Percentiles rank a stretch among this genome's conserved stretches.
These are phyloP conservation scores for Huntiella bhutanensis DNA, from an alignment of 2,329 filamentous ascomycete species.

Conservation along the genomic window DNA sequence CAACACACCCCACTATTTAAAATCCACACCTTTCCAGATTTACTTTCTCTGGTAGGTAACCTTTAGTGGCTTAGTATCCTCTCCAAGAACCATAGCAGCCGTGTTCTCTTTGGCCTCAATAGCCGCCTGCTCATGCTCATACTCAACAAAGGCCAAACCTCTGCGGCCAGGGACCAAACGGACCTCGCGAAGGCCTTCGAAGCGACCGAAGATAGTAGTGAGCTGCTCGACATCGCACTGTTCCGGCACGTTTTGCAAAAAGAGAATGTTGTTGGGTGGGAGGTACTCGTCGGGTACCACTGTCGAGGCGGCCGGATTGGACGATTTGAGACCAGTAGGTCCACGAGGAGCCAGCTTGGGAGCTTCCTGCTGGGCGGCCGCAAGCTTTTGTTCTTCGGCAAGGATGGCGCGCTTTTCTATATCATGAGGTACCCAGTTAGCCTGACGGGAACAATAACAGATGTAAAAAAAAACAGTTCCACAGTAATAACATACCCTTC, in stretches of 20 bases:
- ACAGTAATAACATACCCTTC: slow-evolving; percentile 45
- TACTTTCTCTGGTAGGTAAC: slow-evolving; percentile 92
- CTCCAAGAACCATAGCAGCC: slow-evolving; percentile 59
- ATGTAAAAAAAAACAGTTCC: too few relatives aligned
- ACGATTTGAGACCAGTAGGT: slow-evolving; percentile 53
- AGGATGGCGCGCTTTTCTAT: slow-evolving; percentile 61
- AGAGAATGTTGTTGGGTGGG: slow-evolving; percentile 90
- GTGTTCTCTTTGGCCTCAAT: slow-evolving; percentile 90
- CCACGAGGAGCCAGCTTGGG: slow-evolving; percentile 30
- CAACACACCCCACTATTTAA: too few relatives aligned
- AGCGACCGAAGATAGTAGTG: slow-evolving; percentile 64
- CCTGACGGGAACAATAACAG: background rate
- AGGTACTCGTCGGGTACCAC: slow-evolving; percentile 95
- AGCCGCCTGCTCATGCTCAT: slow-evolving; percentile 73
- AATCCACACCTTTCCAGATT: background rate
- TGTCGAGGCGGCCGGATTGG: slow-evolving; percentile 43
- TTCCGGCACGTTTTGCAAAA: slow-evolving; percentile 80
- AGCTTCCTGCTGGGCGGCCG: slow-evolving; percentile 32
- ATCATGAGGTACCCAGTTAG: slow-evolving; percentile 21
- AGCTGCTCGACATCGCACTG: slow-evolving; percentile 68
- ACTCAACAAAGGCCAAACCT: slow-evolving; percentile 92
- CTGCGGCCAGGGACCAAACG: slow-evolving; percentile 69
- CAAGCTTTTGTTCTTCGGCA: slow-evolving; percentile 55
- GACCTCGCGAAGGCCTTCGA: slow-evolving; percentile 88
- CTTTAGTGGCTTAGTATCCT: slow-evolving; percentile 51